A percentile compares a stretch with the other conserved stretches of the same genome.
Evolutionary conservation across 345 rosid species (phyloP).

Genomic region (Limnanthes douglasii): DNA sequence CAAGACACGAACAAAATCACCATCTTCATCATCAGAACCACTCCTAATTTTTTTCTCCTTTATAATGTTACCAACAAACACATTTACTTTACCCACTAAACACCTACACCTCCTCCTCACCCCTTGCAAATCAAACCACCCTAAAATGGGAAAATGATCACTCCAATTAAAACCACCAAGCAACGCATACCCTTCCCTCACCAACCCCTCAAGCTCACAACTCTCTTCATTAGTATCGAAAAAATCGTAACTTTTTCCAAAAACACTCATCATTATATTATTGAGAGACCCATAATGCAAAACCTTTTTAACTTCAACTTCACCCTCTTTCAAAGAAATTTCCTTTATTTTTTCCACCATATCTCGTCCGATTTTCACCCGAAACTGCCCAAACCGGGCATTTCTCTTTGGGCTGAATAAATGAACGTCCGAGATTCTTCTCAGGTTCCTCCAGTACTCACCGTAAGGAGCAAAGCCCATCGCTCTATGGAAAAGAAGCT

Average conservation of each 20-base stretch:
- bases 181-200: constrained; percentile 32
- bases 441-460: constrained; percentile 69
- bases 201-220: constrained; percentile 22
- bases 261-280: constrained; percentile 37
- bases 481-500: constrained; percentile 63
- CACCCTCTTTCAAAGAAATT: constrained; percentile 11
- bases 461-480: constrained; percentile 86
- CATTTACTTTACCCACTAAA: constrained; percentile 28
- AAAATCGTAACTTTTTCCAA: constrained; percentile 28
- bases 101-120: constrained; percentile 25
- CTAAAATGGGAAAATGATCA: constrained; percentile 47
- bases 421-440: constrained; percentile 63
- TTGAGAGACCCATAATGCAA: constrained; percentile 31
- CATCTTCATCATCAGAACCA: constrained; percentile 1
- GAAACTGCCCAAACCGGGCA: constrained; percentile 16
- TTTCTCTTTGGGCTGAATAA: constrained; percentile 33
- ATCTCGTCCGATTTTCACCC: constrained; percentile 13
- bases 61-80: constrained; percentile 43
- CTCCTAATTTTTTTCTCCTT: constrained; percentile 32
- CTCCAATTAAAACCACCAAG: constrained; percentile 73
- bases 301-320: constrained; percentile 17
- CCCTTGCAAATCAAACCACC: constrained; percentile 27
- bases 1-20: constrained; percentile 36
- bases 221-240: constrained; percentile 10
- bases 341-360: constrained; percentile 19